Conservation (phyloP, 768 basidiomycete genomes). For the Naganishia kalamii region DNA sequence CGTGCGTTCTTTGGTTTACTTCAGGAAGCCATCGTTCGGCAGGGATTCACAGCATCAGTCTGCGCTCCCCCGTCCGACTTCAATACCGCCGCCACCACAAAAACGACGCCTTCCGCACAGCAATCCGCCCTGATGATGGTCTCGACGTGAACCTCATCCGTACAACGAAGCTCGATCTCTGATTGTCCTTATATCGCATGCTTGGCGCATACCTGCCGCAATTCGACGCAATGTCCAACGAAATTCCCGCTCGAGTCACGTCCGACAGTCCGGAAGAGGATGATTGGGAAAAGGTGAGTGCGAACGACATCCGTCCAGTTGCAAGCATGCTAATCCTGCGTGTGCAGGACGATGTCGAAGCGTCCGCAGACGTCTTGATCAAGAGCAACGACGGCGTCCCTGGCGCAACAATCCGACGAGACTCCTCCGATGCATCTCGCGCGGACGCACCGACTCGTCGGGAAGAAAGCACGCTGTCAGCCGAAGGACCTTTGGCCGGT, state of each 20-base stretch:
- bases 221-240: background rate
- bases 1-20: too few species aligned
- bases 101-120: too few species aligned
- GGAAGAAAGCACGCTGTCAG: background rate
- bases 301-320: background rate
- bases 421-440: background rate
- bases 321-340: background rate
- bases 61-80: too few species aligned
- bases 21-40: too few species aligned
- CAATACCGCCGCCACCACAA: too few species aligned
- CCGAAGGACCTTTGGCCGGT: background rate
- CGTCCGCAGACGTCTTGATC: background rate
- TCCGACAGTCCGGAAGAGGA: conserved; percentile 1
- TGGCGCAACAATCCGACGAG: background rate
- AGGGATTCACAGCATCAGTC: too few species aligned
- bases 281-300: conserved; percentile 19
- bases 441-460: background rate
- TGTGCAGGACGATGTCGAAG: background rate
- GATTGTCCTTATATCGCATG: background rate
- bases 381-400: too few species aligned
- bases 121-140: background rate
- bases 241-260: background rate
- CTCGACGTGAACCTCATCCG: conserved; percentile 7
- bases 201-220: background rate
- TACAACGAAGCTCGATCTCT: background rate